Base-by-base conservation (phyloP, 2,329 filamentous ascomycete species). In the Zasmidium citrigriseum region DNA sequence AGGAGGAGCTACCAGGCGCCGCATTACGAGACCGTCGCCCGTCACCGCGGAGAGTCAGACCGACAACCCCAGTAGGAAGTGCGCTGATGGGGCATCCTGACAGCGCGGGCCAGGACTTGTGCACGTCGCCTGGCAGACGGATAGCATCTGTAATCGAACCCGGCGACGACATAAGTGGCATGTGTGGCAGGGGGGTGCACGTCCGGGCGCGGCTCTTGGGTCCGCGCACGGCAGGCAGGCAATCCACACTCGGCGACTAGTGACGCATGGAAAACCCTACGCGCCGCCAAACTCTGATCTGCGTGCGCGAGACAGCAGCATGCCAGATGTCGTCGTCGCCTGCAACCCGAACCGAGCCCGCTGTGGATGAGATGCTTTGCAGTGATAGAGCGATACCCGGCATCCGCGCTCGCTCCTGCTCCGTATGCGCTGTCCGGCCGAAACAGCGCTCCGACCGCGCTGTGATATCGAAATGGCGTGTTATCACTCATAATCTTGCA, bases 161-260 rank as follows among this genome's bases (percentile, higher is more conserved):
- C 54, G 58, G 57, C 54, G 51, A 60, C 57, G 54, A 56, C 50
- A 54, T 49, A 59, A 55, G 57, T 55, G 57, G 57, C 52, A 54
- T 51, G 57, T 45, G 51, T 23, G 11, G 38, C 51, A 44, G 38
- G 51, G 51, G 46, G 49, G 20, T 20, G 23, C 45, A 21, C 27
- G 46, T 49, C 45, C 54, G 51, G 51, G 38, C 58, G 51, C 58
- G 54, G 58, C 58, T 60, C 54, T 57, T 55, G 54, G 54, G 50
- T 54, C 51, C 29, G 50, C 45, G 58, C 58, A 38, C 58, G 54
- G 50, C 57, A 54, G n/a, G 54, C 58, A 60, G 34, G 50, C 50
- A 49, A 34, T 29, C 51, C 16, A 51, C 49, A 20, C 25, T 21
- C 29, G 41, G 52, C 10, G 52, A 46, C 52, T 50, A 50, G 50